A percentile compares a stretch with the other conserved stretches of the same genome.
Conservation (phyloP, 176 grass and related monocot species). For the Aegilops umbellulata region DNA sequence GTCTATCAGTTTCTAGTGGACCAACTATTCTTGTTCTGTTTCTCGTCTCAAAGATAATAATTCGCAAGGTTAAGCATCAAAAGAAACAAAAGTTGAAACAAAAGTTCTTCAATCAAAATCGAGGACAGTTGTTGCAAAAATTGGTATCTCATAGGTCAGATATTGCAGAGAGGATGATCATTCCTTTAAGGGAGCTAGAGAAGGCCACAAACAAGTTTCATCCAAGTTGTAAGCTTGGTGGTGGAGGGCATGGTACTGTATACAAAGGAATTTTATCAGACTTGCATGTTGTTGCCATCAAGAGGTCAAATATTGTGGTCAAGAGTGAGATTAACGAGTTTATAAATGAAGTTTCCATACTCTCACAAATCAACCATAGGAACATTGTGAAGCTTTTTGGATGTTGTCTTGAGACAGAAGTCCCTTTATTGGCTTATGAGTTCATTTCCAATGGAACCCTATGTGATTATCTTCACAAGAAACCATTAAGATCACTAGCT, state of each 20-base stretch:
- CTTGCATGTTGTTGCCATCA: not conserved
- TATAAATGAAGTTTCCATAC: slow-evolving; percentile 13
- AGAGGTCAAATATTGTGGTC: not conserved
- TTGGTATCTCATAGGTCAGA: not conserved
- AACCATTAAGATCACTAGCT: not conserved
- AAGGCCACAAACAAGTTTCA: not conserved
- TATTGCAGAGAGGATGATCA: slow-evolving; percentile 4
- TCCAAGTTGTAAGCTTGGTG: not conserved
- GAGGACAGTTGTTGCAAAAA: not conserved
- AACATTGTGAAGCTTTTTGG: slow-evolving; percentile 3
- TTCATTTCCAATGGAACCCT: slow-evolving; percentile 17
- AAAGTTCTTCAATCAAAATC: slow-evolving; percentile 1
- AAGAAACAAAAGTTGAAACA: not conserved
- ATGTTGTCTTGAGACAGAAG: slow-evolving; percentile 13
- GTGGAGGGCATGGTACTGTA: not conserved
- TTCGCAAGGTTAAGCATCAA: not conserved
- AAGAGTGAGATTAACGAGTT: not conserved
- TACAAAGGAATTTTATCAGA: slow-evolving; percentile 1
- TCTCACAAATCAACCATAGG: not conserved
- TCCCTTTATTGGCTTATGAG: not conserved
- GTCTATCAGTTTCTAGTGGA: not conserved
- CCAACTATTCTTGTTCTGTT: not conserved
- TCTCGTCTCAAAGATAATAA: not conserved
- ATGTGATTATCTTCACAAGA: not conserved
- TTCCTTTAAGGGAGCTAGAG: not conserved